Conservation (phyloP, 2,329 filamentous ascomycete genomes). For the Sporothrix sp. region DNA sequence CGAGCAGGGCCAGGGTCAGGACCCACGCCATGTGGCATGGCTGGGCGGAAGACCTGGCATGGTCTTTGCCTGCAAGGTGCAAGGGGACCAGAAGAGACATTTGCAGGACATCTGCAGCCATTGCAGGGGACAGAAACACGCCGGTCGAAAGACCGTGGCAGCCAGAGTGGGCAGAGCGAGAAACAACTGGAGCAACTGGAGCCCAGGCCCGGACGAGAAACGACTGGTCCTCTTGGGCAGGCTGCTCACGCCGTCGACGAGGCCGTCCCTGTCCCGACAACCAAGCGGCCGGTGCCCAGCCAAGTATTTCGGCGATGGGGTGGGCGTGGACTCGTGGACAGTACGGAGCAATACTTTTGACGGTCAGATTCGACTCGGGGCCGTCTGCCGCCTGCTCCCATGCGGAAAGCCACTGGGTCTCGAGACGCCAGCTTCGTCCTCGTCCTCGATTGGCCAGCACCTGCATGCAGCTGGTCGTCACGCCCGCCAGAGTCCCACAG, state of each 20-base stretch:
- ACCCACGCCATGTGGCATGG: slow-evolving; percentile 2
- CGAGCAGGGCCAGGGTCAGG: background rate
- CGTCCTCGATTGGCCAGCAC: background rate
- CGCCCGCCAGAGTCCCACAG: background rate
- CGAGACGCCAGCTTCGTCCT: background rate
- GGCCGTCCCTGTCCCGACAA: background rate
- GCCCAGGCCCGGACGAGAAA: slow-evolving; percentile 4
- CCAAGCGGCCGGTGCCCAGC: background rate
- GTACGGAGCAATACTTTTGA: background rate
- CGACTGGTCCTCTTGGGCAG: background rate
- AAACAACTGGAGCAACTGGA: slow-evolving; percentile 1
- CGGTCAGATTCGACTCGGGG: background rate
- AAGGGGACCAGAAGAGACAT: background rate
- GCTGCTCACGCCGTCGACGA: background rate
- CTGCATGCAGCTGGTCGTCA: background rate
- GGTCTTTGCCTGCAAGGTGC: background rate
- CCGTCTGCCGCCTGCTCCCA: background rate
- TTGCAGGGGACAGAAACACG: background rate
- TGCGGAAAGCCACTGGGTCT: background rate
- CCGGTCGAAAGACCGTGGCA: background rate
- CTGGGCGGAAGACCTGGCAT: background rate
- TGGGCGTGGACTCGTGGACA: too few species aligned
- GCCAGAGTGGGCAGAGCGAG: background rate
- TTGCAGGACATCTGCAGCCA: background rate
- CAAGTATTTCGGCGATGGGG: too few species aligned